phyloP scores from a whole-genome alignment of 441 rosid species.

The Rhodomyrtus psidioides region DNA sequence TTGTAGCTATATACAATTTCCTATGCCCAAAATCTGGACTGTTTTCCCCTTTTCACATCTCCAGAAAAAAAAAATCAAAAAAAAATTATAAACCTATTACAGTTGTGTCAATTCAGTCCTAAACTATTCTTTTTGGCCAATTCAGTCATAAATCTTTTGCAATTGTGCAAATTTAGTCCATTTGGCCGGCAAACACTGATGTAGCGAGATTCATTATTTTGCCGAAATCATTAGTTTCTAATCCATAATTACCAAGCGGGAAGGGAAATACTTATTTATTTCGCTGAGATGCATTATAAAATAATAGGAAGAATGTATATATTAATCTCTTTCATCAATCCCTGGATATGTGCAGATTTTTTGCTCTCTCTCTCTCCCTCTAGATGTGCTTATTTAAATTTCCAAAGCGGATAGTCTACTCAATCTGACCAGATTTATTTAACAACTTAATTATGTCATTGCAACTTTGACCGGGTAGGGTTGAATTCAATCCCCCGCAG shows the following conservation, averaged over 20 bases:
- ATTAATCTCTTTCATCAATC: background rate
- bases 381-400: background rate
- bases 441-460: background rate
- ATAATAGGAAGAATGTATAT: background rate
- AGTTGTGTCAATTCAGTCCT: too few species aligned
- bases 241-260: background rate
- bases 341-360: background rate
- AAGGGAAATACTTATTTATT: background rate
- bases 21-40: background rate
- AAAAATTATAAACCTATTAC: too few species aligned
- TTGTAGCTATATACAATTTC: background rate
- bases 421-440: background rate
- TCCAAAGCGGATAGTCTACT: background rate
- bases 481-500: background rate
- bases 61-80: background rate
- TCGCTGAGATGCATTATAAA: background rate
- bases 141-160: too few species aligned
- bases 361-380: background rate
- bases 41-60: background rate
- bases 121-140: too few species aligned
- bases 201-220: too few species aligned
- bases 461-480: slow-evolving; percentile 13
- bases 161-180: too few species aligned
- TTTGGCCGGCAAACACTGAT: too few species aligned
- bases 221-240: background rate